Evolutionary conservation across 169 alveolate species (phyloP).

Genomic region (Babesia ovata): DNA sequence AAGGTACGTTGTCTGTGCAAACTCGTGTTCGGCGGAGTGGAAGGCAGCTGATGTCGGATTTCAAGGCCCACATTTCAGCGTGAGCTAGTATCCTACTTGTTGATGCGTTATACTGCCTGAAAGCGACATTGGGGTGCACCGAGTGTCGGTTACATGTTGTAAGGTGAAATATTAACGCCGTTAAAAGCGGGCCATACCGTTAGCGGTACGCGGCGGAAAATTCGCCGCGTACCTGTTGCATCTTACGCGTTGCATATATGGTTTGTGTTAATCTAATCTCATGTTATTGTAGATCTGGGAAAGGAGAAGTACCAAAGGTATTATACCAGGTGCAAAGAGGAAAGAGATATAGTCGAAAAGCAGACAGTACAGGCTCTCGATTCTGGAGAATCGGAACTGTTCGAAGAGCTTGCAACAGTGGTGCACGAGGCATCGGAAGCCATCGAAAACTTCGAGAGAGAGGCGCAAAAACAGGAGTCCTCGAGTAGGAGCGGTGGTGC

Average conservation of each 20-base stretch:
- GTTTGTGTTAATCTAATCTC: background rate
- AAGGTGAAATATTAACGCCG: too few relatives aligned
- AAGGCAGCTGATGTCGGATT: too few relatives aligned
- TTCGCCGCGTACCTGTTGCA: too few relatives aligned
- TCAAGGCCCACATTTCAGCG: too few relatives aligned
- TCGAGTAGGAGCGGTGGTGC: background rate
- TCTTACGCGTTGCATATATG: background rate
- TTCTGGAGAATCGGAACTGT: conserved; percentile 8
- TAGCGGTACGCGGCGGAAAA: too few relatives aligned
- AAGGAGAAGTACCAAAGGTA: conserved; percentile 28
- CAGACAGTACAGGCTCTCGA: conserved; percentile 42
- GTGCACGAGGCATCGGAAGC: conserved; percentile 41
- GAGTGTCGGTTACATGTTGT: too few relatives aligned
- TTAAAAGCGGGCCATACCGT: too few relatives aligned
- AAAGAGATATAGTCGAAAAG: conserved; percentile 22
- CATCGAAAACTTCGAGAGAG: background rate
- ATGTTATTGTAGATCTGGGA: conserved; percentile 30
- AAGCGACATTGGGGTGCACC: too few relatives aligned
- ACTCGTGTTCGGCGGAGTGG: too few relatives aligned
- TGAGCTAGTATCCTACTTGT: too few relatives aligned
- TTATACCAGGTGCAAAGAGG: conserved; percentile 23
- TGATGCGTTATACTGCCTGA: too few relatives aligned
- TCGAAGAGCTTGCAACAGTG: conserved; percentile 36
- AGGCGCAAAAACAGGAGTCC: background rate
- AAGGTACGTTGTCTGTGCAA: background rate